Conservation (phyloP, 2,329 filamentous ascomycete species). For the Colletotrichum sp. region DNA sequence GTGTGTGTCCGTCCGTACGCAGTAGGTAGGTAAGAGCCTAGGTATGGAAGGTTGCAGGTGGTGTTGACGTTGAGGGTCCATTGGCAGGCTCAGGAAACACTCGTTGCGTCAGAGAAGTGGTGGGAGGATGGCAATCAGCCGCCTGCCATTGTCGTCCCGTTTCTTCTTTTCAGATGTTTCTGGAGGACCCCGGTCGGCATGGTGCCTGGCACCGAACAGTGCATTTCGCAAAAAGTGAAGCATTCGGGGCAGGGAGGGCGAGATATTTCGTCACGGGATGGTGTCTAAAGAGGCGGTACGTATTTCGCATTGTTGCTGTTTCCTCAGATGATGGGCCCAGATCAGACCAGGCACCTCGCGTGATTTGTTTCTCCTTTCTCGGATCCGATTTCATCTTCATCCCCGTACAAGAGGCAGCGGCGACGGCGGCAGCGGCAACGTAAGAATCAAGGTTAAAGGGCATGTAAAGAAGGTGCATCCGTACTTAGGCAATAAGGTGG, state of each 20-base stretch:
- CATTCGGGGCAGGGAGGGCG: background rate
- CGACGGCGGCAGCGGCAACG: background rate
- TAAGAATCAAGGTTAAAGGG: slow-evolving; percentile 1
- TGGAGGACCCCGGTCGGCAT: background rate
- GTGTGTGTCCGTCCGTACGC: background rate
- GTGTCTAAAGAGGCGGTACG: background rate
- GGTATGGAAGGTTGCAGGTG: background rate
- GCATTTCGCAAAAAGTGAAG: background rate
- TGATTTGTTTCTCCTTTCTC: background rate
- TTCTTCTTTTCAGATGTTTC: background rate
- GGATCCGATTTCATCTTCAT: slow-evolving; percentile 1
- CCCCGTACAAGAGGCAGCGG: background rate
- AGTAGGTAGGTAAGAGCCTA: background rate
- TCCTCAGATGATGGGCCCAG: background rate
- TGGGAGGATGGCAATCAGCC: background rate
- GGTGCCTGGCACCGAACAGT: background rate
- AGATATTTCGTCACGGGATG: background rate
- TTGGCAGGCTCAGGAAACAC: slow-evolving; percentile 8
- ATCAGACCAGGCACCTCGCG: background rate
- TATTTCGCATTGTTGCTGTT: background rate
- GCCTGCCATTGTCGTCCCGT: background rate
- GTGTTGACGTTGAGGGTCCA: background rate
- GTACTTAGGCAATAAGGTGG: background rate
- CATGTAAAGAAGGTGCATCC: background rate
- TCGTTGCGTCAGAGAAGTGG: slow-evolving; percentile 7